Evolutionary conservation across 1,284 basidiomycete genomes (phyloP), one percentile per base, ranked within the genome.

Genomic region (Schizophyllum commune): DNA sequence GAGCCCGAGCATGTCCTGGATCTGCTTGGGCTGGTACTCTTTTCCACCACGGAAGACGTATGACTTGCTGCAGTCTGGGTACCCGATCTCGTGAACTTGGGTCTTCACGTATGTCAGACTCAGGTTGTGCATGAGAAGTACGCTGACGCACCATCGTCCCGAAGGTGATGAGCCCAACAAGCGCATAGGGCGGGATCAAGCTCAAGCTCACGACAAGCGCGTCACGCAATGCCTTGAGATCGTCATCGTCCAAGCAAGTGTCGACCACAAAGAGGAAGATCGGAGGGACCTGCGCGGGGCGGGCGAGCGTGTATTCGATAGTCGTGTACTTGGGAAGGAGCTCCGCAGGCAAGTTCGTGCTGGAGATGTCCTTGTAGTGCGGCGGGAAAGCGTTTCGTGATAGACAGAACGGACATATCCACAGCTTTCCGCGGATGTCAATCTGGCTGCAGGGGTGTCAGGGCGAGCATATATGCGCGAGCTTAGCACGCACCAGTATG

Each of bases 1-100:
- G 55, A 99, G 84, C 52, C 93, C 94, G 58, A 99, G 90, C 96
- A 99, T 99, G 70, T 98, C 96, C 75, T 96, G 93, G 68, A 99
- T 98, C 69, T 96, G 93, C 79, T 99, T 99, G 62, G 94, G 89
- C 61, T 89, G 79, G 74, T 99, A 99, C 71, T 99, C 97, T 77
- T 99, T 99, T n/a, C 92, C 92, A 59, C 97, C 97, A 47, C 96
- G 90, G 87, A 99, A 99, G 64, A 99, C 96, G 74, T 96, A 99
- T 5, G 95, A 96, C 76, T 99, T 99, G 76, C 88, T 94, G 79
- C 96, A 99, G 72, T 96, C 92, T 1, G 89, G 86, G 71, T 98
- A 99, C 33, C 96, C 95, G 58, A 99, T 90, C 77, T 99, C 97
- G 75, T 99, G 96, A 1, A 99, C 95, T 89, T 98, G 96, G 6